Evolutionary conservation across 2,329 filamentous ascomycete species (phyloP).

Genomic region (Capronia epimyces): DNA sequence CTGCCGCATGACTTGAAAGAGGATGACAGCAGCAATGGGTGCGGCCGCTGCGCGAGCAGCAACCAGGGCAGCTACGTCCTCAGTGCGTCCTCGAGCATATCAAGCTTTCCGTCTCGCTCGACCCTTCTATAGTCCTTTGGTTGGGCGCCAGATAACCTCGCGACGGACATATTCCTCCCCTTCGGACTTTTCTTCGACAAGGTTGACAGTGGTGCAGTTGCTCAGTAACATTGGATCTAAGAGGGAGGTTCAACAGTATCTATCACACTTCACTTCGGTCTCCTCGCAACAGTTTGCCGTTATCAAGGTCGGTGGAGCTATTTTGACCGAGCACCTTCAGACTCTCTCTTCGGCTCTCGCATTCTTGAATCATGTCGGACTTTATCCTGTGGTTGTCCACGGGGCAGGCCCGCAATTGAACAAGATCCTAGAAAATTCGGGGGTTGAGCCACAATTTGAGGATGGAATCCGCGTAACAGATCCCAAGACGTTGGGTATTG

Average conservation of each 20-base stretch:
- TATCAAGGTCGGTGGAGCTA: slow-evolving; percentile 95
- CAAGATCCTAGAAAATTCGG: slow-evolving; percentile 78
- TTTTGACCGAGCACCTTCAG: slow-evolving; percentile 88
- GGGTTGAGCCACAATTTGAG: slow-evolving; percentile 91
- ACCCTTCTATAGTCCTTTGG: slow-evolving; percentile 33
- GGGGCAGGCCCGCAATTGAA: slow-evolving; percentile 94
- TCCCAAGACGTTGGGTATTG: slow-evolving; percentile 85
- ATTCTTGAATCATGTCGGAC: slow-evolving; percentile 88
- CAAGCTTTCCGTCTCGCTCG: slow-evolving; percentile 30
- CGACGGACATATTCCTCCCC: slow-evolving; percentile 44
- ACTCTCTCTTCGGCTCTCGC: slow-evolving; percentile 83
- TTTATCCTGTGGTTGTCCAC: slow-evolving; percentile 93
- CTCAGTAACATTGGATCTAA: slow-evolving; percentile 95
- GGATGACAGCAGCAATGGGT: slow-evolving; percentile 26
- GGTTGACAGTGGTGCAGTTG: slow-evolving; percentile 79
- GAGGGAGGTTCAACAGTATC: slow-evolving; percentile 93
- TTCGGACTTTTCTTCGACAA: slow-evolving; percentile 53
- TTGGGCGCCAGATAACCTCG: slow-evolving; percentile 9
- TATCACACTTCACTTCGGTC: slow-evolving; percentile 94
- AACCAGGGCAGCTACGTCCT: slow-evolving; percentile 21
- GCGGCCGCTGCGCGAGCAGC: slow-evolving; percentile 29
- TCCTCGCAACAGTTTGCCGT: slow-evolving; percentile 96
- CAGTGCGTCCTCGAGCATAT: slow-evolving; percentile 15
- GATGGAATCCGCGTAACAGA: slow-evolving; percentile 95
- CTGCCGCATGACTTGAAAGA: slow-evolving; percentile 28